Conservation (phyloP, 257 asterid genomes). For the Solanum chmielewskii region DNA sequence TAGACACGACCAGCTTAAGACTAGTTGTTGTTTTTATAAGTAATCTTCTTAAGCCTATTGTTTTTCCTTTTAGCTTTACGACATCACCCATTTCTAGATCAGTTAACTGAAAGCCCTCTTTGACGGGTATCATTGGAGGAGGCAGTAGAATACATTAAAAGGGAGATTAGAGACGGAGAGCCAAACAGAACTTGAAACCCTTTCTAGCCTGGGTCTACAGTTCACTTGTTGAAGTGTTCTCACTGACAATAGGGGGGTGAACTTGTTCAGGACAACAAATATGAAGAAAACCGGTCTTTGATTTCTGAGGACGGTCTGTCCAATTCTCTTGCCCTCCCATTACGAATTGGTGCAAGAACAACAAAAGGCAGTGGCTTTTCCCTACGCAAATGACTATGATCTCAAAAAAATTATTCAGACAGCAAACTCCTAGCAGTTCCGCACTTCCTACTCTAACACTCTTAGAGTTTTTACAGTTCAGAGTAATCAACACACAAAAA, state of each 20-base stretch:
- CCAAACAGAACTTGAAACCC: neutral
- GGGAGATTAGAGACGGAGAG: neutral
- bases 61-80: neutral
- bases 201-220: neutral
- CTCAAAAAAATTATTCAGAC: neutral
- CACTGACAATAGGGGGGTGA: neutral
- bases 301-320: neutral
- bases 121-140: neutral
- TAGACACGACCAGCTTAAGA: neutral
- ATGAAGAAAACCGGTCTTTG: neutral
- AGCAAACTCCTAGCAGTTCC: neutral
- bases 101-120: neutral
- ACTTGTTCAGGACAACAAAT: neutral
- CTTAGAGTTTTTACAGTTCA: neutral
- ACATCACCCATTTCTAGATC: neutral
- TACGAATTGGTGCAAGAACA: neutral
- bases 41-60: neutral
- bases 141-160: neutral
- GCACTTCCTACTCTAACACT: too few species aligned
- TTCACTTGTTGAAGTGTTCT: neutral
- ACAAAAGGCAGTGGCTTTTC: neutral
- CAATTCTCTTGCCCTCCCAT: neutral
- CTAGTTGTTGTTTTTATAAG: neutral
- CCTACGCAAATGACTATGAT: neutral
- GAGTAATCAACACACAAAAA: neutral